Base-by-base conservation (phyloP, 2,329 filamentous ascomycete genomes). In the Chaetomiaceae sp. region DNA sequence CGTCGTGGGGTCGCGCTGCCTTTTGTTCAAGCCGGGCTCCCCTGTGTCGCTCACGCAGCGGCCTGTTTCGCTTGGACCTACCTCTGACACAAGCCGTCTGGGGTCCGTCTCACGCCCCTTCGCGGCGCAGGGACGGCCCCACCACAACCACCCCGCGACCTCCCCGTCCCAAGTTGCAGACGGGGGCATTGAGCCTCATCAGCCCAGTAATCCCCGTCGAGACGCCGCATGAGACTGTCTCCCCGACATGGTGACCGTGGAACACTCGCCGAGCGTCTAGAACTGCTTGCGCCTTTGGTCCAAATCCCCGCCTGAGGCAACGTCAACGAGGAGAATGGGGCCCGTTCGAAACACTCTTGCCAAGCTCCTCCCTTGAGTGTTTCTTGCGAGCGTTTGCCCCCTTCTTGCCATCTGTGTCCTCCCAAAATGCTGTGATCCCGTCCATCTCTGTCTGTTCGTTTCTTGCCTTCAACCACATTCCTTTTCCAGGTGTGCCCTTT, bases 11-110 rank as follows among this genome's bases (percentile, higher is more conserved):
- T 31, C 19, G 17, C 17, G 19, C 12, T 31, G 23, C 34, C 38
- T 44, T 53, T 48, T 49, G 30, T 48, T 44, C 34, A 27, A 45
- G 23, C 43, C 31, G 8, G 50, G 41, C 31, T 21, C 21, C 46
- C 47, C 35, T 39, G 50, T 30, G 46, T 43, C 43, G 38, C 51
- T 50, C 47, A 30, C 25, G 38, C 42, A 52, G 14, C 33, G 55
- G 53, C 53, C 46, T 43, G 59, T 63, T 57, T 63, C 61, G 59
- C 54, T 55, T 58, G 47, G 58, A 47, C 54, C 46, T 52, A 58
- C 57, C 57, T 62, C 56, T 60, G 63, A 65, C 63, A 58, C 56
- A 44, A 59, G 50, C 52, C 50, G 64, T 65, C 61, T 62, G 60
- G 63, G 55, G 54, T 55, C 51, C 44, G 64, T 66, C 63, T 65